Evolutionary conservation across 192 early-diverging fungal genomes (phyloP), one percentile per base, ranked within the genome.

Genomic region (Rhizoclosmatium sp.): DNA sequence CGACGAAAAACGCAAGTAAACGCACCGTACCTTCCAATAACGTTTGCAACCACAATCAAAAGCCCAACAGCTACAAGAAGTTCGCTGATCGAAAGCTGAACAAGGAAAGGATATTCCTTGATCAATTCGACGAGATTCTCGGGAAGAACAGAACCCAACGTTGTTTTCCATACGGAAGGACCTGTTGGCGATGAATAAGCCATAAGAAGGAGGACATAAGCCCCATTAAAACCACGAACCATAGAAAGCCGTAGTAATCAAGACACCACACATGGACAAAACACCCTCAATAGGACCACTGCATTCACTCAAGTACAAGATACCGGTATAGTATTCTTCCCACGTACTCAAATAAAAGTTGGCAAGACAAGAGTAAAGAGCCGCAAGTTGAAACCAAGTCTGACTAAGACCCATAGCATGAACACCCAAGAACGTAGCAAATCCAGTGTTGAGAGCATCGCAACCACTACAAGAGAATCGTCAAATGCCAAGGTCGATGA

Each of bases 271-370:
- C 65, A 94, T 85, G 76, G 91, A 85, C 58, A 95, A 60, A 56
- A 97, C 90, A 40, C 96, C 96, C 79, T 97, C 96, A n/a, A 97
- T 93, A 49, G 96, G 95, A 3, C 95, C 96, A 75, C 91, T 93
- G 86, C 93, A 93, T 76, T 93, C 90, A 23, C 92, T 91, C 56
- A 97, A 82, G 78, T 93, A 96, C 54, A 97, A 84, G 1, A 92
- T 88, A 10, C 94, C 94, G 2, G 96, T 97, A 77, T 96, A 94
- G 79, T 97, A 96, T 77, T 95, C 95, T 87, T 97, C 96, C 94
- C 94, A 96, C 16, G 96, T 96, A 72, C 92, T 92, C 76, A 95
- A 85, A 84, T 95, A 97, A 82, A 97, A 97, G 87, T 95, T 96
- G 46, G 86, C 83, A 56, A 96, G 83, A 73, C 81, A 73, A 51